Percentiles rank a stretch among this genome's conserved stretches.
phyloP scores from a whole-genome alignment of 1,139 yeast species.

The Spencermartinsiella ligniputridi region DNA sequence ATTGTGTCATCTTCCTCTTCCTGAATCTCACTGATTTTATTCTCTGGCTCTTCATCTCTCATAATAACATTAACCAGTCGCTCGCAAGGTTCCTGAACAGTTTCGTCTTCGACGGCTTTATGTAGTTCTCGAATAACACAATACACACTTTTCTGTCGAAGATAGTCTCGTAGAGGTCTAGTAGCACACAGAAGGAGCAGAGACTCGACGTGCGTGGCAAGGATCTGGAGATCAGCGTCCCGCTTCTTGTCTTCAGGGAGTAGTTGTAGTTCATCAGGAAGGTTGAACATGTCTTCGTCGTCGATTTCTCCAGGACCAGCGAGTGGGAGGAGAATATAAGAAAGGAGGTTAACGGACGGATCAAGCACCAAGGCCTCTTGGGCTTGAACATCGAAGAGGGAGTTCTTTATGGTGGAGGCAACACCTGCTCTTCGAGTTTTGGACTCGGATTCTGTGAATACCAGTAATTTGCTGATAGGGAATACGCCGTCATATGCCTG shows the following conservation, averaged over 20 bases:
- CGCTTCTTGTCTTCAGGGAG: slow-evolving; percentile 71
- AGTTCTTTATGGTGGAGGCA: slow-evolving; percentile 87
- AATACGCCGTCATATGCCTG: slow-evolving; percentile 73
- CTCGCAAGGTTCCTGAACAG: slow-evolving; percentile 50
- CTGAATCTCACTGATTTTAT: slow-evolving; percentile 51
- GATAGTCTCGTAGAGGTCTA: slow-evolving; percentile 60
- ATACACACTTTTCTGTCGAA: slow-evolving; percentile 77
- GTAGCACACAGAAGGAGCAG: slow-evolving; percentile 74
- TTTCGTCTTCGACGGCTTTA: slow-evolving; percentile 59
- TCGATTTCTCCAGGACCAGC: slow-evolving; percentile 76
- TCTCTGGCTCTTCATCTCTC: slow-evolving; percentile 78
- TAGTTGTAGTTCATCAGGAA: slow-evolving; percentile 86
- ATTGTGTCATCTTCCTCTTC: slow-evolving; percentile 37
- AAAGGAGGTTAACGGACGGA: slow-evolving; percentile 66
- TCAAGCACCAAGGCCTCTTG: slow-evolving; percentile 60
- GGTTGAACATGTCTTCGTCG: slow-evolving; percentile 79
- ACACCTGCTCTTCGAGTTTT: slow-evolving; percentile 86
- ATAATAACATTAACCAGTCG: slow-evolving; percentile 72
- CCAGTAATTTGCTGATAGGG: slow-evolving; percentile 75
- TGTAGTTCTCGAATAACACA: slow-evolving; percentile 82
- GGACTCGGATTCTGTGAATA: slow-evolving; percentile 77
- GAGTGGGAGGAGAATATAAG: slow-evolving; percentile 77
- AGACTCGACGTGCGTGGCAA: slow-evolving; percentile 68
- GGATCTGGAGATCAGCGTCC: slow-evolving; percentile 64
- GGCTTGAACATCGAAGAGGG: slow-evolving; percentile 70